These are phyloP conservation scores for Codiaeum variegatum DNA, from an alignment of 441 rosid species.

Conservation along the genomic window DNA sequence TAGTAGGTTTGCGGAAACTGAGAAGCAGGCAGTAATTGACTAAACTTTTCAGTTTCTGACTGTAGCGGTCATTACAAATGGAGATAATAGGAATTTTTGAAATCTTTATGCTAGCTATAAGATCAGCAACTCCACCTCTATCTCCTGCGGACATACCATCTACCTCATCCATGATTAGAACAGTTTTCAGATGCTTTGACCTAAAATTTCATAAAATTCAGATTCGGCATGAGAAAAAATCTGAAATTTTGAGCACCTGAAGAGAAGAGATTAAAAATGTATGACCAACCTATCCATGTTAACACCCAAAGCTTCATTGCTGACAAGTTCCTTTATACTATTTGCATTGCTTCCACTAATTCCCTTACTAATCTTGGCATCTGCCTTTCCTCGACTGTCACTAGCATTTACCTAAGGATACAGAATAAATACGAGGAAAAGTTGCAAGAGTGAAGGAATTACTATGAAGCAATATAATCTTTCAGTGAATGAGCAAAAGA, in stretches of 20 bases:
- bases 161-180: conserved; percentile 97
- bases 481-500: conserved; percentile 12
- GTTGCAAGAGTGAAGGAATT: background rate
- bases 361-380: conserved; percentile 71
- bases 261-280: conserved; percentile 15
- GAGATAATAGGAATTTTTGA: conserved; percentile 93
- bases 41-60: conserved; percentile 94
- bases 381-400: conserved; percentile 97
- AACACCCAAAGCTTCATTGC: conserved; percentile 67
- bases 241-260: background rate
- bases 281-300: conserved; percentile 60
- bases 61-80: conserved; percentile 94
- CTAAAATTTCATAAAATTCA: conserved; percentile 42
- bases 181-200: conserved; percentile 68
- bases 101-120: conserved; percentile 89
- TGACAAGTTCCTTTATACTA: conserved; percentile 87
- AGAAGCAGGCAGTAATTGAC: conserved; percentile 78
- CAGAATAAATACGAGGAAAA: conserved; percentile 2
- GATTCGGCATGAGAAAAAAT: conserved; percentile 14
- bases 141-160: conserved; percentile 99
- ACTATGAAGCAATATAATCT: conserved; percentile 1
- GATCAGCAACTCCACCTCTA: conserved; percentile 97
- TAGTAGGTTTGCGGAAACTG: conserved; percentile 87
- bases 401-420: conserved; percentile 83
- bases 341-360: conserved; percentile 97